Percentiles rank a stretch among this genome's conserved stretches.
These are phyloP conservation scores for Lentinula edodes DNA, from an alignment of 768 basidiomycete genomes.

Conservation along the genomic window DNA sequence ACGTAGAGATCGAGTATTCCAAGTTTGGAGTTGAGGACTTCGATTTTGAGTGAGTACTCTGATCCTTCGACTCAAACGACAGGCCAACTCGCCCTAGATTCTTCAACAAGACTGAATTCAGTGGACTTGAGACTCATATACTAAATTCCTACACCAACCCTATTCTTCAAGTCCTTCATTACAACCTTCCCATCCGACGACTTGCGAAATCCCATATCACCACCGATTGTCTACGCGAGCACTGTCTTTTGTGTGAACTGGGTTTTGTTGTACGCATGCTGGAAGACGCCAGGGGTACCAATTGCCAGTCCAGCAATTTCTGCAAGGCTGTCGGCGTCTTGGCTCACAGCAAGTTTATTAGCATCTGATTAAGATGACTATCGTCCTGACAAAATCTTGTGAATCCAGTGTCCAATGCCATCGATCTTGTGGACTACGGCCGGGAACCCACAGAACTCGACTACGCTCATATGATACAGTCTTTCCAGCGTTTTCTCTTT, in stretches of 20 bases:
- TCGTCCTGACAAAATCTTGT: not conserved
- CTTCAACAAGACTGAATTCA: conserved; percentile 87
- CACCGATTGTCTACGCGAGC: conserved; percentile 81
- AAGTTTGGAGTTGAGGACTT: conserved; percentile 99
- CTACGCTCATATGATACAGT: conserved; percentile 87
- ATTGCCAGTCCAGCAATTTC: conserved; percentile 97
- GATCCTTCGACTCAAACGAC: not conserved
- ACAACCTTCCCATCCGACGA: conserved; percentile 66
- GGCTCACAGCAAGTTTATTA: conserved; percentile 60
- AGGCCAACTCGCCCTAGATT: conserved; percentile 44
- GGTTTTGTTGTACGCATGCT: conserved; percentile 95
- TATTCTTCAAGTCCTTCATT: conserved; percentile 87
- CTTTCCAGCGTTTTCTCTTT: conserved; percentile 90
- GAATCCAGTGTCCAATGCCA: conserved; percentile 57
- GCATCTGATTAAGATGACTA: not conserved
- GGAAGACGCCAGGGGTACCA: conserved; percentile 88
- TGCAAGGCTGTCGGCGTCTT: conserved; percentile 89
- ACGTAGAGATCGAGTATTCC: conserved; percentile 96
- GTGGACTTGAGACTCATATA: conserved; percentile 95
- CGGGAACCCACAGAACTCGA: conserved; percentile 67
- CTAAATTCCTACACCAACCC: conserved; percentile 96
- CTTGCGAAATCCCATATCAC: conserved; percentile 91
- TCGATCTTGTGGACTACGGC: conserved; percentile 88
- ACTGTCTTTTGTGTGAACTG: conserved; percentile 91
- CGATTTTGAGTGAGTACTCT: conserved; percentile 75